A percentile compares a stretch with the other conserved stretches of the same genome.
These are phyloP conservation scores for Paspalum vaginatum DNA, from an alignment of 176 grass and related monocot genomes.

Conservation along the genomic window DNA sequence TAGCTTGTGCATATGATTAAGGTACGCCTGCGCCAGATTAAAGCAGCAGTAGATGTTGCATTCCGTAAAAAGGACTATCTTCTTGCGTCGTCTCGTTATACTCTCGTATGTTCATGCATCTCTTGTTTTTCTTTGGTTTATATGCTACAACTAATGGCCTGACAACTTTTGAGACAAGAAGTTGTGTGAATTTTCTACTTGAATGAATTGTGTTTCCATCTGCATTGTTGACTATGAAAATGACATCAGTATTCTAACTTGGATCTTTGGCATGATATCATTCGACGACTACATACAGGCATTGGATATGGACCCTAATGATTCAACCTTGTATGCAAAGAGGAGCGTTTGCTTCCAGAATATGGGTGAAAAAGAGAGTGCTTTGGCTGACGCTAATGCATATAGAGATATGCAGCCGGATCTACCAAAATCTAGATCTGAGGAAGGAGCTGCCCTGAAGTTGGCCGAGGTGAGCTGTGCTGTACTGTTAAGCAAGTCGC, in stretches of 20 bases:
- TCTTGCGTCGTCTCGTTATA: neutral
- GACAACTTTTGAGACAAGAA: no score
- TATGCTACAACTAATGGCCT: no score
- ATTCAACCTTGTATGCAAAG: constrained; percentile 15
- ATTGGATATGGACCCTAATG: neutral
- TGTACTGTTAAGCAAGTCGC: no score
- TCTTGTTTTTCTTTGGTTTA: no score
- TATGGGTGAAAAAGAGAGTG: constrained; percentile 7
- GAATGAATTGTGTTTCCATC: neutral
- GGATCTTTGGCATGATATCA: neutral
- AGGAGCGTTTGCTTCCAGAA: constrained; percentile 31
- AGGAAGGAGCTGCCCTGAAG: neutral
- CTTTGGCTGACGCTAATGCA: constrained; percentile 1
- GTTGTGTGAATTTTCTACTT: no score
- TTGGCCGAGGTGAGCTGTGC: neutral
- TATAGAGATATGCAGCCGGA: neutral
- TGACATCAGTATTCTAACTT: neutral
- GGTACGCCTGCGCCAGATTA: no score
- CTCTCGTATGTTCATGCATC: neutral
- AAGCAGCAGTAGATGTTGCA: neutral
- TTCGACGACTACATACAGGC: neutral
- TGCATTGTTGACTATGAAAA: neutral
- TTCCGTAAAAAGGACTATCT: constrained; percentile 8
- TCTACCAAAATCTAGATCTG: neutral
- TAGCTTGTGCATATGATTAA: neutral